Evolutionary conservation across 257 asterid genomes (phyloP).

Genomic region (Capsicum chinense): DNA sequence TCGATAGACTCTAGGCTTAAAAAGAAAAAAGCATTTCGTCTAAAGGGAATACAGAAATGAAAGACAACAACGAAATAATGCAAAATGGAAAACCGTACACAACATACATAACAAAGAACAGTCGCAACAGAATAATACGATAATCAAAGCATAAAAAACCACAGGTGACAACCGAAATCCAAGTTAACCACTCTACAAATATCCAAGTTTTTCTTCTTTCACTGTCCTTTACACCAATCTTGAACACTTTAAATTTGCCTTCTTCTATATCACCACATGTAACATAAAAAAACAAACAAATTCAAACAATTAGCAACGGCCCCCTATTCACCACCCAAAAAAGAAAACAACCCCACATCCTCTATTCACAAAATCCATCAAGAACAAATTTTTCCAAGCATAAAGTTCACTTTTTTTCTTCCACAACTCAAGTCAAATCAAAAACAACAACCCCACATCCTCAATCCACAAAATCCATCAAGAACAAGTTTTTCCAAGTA

Average conservation of each 20-base stretch:
- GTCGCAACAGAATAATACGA: too few relatives aligned
- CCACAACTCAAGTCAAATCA: background rate
- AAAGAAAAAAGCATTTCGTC: too few relatives aligned
- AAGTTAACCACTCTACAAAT: background rate
- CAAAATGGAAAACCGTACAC: too few relatives aligned
- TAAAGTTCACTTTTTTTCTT: background rate
- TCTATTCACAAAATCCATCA: background rate
- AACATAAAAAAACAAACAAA: background rate
- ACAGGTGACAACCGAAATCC: background rate
- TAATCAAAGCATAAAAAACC: too few relatives aligned
- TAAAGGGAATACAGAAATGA: too few relatives aligned
- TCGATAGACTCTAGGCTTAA: too few relatives aligned
- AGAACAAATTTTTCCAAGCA: background rate
- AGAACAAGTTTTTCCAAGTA: background rate
- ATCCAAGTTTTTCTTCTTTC: background rate
- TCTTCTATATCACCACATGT: background rate
- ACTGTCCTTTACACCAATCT: background rate
- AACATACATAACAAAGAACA: too few relatives aligned
- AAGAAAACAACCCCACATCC: slow-evolving; percentile 12
- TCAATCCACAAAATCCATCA: slow-evolving; percentile 15
- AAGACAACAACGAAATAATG: too few relatives aligned
- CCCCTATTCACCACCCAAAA: background rate
- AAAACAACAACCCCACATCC: slow-evolving; percentile 15
- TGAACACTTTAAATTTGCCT: background rate
- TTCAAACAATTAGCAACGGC: background rate